A percentile compares a stretch with the other conserved stretches of the same genome.
Evolutionary conservation across 768 basidiomycete species (phyloP).

Genomic region (Tulasnella sp.): DNA sequence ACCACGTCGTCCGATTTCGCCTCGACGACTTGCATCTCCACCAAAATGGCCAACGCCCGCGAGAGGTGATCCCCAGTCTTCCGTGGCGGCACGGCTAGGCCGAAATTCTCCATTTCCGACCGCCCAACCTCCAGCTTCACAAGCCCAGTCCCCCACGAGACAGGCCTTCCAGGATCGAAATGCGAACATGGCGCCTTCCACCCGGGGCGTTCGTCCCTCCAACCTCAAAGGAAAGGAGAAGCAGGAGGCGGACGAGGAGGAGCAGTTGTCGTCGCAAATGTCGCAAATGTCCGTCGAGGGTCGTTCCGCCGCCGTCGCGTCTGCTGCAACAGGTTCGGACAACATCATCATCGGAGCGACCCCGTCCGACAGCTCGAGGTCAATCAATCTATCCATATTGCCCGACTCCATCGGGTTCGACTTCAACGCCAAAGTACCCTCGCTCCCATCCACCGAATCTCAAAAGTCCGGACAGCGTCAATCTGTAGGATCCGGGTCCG

Average conservation of each 20-base stretch:
- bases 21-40: neutral
- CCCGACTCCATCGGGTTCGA: neutral
- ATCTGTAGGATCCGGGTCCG: neutral
- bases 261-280: neutral
- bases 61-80: neutral
- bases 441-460: neutral
- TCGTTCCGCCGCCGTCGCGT: neutral
- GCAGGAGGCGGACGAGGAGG: neutral
- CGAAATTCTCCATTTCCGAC: neutral
- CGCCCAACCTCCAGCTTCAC: neutral
- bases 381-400: neutral
- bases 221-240: neutral
- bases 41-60: neutral
- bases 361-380: neutral
- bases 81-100: neutral
- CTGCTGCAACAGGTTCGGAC: neutral
- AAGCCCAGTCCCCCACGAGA: neutral
- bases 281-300: slow-evolving; percentile 5
- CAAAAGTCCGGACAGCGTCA: slow-evolving; percentile 1
- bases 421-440: neutral
- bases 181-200: neutral
- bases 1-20: neutral
- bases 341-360: neutral
- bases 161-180: neutral
- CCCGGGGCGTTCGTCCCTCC: neutral